These are phyloP conservation scores for Cordyceps militaris DNA, from an alignment of 2,329 filamentous ascomycete species.

Conservation along the genomic window DNA sequence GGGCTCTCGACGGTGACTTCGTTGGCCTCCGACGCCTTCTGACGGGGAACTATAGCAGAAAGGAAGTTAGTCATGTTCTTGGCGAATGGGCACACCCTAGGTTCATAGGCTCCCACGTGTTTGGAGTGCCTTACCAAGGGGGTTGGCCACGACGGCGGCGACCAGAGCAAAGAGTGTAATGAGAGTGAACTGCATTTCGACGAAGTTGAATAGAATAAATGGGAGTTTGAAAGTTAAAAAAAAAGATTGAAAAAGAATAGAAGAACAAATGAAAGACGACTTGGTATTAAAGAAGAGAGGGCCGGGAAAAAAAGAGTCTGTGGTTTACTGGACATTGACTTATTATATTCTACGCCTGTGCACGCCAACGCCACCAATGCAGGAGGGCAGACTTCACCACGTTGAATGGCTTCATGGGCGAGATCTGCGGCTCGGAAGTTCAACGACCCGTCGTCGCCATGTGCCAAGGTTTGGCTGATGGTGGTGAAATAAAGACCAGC, in stretches of 20 bases:
- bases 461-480: background rate
- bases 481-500: background rate
- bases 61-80: background rate
- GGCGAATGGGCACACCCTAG: too few relatives aligned
- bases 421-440: conserved; percentile 6
- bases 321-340: background rate
- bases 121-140: conserved; percentile 20
- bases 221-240: background rate
- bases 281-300: background rate
- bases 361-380: background rate
- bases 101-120: background rate
- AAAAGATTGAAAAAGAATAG: background rate
- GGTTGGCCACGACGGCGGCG: conserved; percentile 38
- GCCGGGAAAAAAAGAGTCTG: background rate
- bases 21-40: conserved; percentile 7
- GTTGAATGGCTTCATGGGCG: background rate
- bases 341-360: conserved; percentile 5
- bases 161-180: conserved; percentile 40
- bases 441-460: background rate
- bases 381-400: background rate
- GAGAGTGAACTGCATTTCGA: conserved; percentile 49
- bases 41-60: conserved; percentile 11
- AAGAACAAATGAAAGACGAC: background rate
- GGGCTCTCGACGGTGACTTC: conserved; percentile 29
- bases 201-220: conserved; percentile 12